phyloP scores from a whole-genome alignment of 192 early-diverging fungal species.

The Diversispora eburnea region DNA sequence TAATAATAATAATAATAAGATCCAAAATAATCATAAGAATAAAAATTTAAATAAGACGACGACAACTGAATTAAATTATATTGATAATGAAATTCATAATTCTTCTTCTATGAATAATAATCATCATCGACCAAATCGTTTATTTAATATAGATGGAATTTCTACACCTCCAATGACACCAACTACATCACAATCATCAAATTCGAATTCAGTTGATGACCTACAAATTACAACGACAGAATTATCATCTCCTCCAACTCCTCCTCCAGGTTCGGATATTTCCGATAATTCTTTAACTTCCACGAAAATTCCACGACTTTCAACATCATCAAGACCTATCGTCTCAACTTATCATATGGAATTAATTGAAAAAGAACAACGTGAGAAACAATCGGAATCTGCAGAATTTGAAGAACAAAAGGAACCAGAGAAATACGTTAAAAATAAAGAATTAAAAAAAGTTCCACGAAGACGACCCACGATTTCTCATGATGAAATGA shows the following conservation, averaged over 20 bases:
- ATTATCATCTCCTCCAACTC: neutral
- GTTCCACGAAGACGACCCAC: neutral
- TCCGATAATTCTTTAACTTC: neutral
- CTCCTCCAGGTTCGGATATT: neutral
- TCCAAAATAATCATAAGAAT: neutral
- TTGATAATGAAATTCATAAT: conserved; percentile 3
- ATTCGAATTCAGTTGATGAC: neutral
- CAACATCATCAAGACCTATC: neutral
- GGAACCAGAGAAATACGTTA: no score
- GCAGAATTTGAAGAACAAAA: neutral
- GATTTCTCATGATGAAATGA: conserved; percentile 24
- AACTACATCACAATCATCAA: neutral
- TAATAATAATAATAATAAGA: no score
- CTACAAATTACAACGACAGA: neutral
- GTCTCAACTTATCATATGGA: neutral
- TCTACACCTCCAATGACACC: conserved; percentile 5
- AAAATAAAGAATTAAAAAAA: no score
- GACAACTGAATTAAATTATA: neutral
- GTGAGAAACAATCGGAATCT: neutral
- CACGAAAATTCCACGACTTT: neutral
- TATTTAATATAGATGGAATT: neutral
- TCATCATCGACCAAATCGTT: no score
- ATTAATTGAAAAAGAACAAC: neutral
- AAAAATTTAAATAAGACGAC: neutral
- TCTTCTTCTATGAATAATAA: neutral